Base-by-base conservation (phyloP, 306 rosid species). In the Lathyrus oleraceus region DNA sequence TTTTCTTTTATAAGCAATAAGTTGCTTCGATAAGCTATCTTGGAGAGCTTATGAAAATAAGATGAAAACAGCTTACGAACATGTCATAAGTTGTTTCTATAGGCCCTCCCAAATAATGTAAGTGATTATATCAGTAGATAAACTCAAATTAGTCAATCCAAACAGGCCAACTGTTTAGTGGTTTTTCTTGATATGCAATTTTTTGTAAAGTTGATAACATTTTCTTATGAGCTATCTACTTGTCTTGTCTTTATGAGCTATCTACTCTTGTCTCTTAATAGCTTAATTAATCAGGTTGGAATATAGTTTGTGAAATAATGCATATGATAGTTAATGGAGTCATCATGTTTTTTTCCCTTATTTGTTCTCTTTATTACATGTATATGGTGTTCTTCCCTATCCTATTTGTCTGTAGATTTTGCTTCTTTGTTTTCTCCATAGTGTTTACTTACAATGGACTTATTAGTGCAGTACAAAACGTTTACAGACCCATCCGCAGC, bases 401-500 rank as follows among this genome's bases (percentile, higher is more conserved):
- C 42, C n/a, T 65, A 12, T n/a, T 17, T 79, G 75, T 13, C 30
- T 63, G 17, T 65, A 58, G 23, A 72, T 45, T 61, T 58, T 39
- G 14, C 57, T n/a, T 69, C 74, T 43, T 27, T 27, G 52, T 36
- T 14, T 58, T 68, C 54, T 16, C 36, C 8, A 3, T 28, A 39
- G 53, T 56, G 28, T 67, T 62, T 63, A 57, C 71, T 65, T 36
- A 65, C 72, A 52, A 25, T 54, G 51, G 74, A 49, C 76, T 59
- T 63, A 64, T 65, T 79, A 57, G 60, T 89, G 82, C 96, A 92
- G 99, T 91, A 94, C 78, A 87, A 62, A 79, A 83, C 95, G 9
- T 94, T 94, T 69, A 75, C 87, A 1, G 95, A 91, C 73, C 86
- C 96, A 35, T 71, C 85, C 47, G 85, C 87, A 27, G 99, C 99